Conservation (phyloP, 2,329 filamentous ascomycete species). For the Colletotrichum sp. region DNA sequence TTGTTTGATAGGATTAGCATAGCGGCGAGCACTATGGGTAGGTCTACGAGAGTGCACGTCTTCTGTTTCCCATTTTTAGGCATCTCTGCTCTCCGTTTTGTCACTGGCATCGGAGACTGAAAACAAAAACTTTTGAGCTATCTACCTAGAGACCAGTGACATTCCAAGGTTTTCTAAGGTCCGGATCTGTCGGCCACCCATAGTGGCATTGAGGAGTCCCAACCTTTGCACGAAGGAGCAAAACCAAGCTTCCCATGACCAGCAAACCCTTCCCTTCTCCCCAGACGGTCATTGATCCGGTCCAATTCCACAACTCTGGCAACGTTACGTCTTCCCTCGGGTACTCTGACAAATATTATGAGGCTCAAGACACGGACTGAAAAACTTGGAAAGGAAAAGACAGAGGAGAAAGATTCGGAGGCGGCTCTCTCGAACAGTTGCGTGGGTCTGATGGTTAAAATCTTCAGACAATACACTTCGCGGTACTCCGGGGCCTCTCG, state of each 20-base stretch:
- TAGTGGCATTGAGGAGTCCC: neutral
- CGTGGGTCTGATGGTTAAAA: neutral
- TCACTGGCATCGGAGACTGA: neutral
- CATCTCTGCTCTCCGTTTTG: neutral
- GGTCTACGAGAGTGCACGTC: neutral
- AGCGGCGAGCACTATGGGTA: neutral
- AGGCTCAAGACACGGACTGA: neutral
- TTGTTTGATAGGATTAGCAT: neutral
- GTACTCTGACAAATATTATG: neutral
- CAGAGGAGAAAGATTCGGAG: neutral
- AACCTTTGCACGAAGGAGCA: neutral
- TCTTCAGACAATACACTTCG: neutral
- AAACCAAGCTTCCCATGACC: neutral
- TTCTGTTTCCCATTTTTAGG: neutral
- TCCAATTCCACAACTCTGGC: neutral
- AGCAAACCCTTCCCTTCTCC: neutral
- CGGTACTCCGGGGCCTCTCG: neutral
- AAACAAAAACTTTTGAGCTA: neutral
- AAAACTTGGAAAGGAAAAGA: neutral
- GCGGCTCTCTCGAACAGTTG: neutral
- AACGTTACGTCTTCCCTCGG: neutral
- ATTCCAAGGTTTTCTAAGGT: neutral
- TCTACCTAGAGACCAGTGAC: neutral
- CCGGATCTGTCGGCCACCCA: neutral
- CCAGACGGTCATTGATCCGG: neutral